phyloP scores from a whole-genome alignment of 495 filamentous ascomycete genomes.

The Recurvomyces mirabilis region DNA sequence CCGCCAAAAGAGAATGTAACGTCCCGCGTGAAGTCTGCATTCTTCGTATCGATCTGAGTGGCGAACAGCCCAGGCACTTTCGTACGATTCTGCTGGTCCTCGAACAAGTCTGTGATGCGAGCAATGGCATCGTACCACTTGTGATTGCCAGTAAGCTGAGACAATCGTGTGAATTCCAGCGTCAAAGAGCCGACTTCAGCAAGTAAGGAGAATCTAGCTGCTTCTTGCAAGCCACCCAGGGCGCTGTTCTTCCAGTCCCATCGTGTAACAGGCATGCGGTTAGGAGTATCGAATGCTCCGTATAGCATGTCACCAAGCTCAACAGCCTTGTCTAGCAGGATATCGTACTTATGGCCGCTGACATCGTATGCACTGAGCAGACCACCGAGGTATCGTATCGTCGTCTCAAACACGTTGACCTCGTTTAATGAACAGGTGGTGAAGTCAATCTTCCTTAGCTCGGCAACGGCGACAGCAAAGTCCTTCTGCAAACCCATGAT shows the following conservation, averaged over 20 bases:
- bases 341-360: constrained; percentile 31
- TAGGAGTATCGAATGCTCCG: constrained; percentile 34
- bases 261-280: constrained; percentile 36
- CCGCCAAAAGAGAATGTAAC: constrained; percentile 28
- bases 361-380: constrained; percentile 42
- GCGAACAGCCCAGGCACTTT: background rate
- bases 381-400: constrained; percentile 42
- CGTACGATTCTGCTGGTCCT: constrained; percentile 16
- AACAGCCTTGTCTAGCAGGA: constrained; percentile 33
- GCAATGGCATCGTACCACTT: constrained; percentile 31
- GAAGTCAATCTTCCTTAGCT: constrained; percentile 30
- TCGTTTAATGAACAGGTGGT: constrained; percentile 16
- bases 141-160: constrained; percentile 30
- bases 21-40: constrained; percentile 34
- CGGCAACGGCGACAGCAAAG: constrained; percentile 27
- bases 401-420: constrained; percentile 41
- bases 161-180: constrained; percentile 30
- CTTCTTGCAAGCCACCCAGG: constrained; percentile 31
- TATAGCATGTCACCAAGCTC: constrained; percentile 38
- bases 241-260: constrained; percentile 39
- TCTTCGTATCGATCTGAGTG: constrained; percentile 26
- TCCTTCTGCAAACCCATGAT: constrained; percentile 33
- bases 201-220: constrained; percentile 33
- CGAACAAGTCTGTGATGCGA: constrained; percentile 25
- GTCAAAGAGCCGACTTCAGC: constrained; percentile 30